Conservation (phyloP, 805 yeast genomes). For the Candida taoyuanica region DNA sequence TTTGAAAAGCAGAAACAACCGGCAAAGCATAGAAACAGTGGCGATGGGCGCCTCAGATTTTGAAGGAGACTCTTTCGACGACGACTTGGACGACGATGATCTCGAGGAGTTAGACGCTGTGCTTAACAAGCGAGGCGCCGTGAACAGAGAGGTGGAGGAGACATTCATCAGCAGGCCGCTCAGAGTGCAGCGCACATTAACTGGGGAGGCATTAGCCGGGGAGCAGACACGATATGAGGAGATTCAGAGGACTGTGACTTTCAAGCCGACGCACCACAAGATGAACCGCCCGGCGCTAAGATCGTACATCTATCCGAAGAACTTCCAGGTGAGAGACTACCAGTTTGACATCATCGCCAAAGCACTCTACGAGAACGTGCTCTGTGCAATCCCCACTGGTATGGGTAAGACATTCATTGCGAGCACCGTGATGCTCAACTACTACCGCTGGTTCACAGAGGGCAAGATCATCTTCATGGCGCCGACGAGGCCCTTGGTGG, state of each 20-base stretch:
- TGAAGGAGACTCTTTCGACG: constrained; percentile 23
- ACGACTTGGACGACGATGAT: constrained; percentile 29
- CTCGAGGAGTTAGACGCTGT: constrained; percentile 18
- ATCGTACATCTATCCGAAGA: constrained; percentile 77
- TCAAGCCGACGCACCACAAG: constrained; percentile 47
- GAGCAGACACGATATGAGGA: constrained; percentile 32
- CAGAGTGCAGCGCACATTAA: constrained; percentile 34
- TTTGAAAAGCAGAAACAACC: too few relatives aligned
- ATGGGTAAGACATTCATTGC: constrained; percentile 97
- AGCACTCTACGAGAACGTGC: constrained; percentile 65
- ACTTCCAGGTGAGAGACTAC: constrained; percentile 79
- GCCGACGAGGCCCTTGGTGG: constrained; percentile 93
- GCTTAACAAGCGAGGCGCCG: constrained; percentile 26
- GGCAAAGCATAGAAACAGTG: too few relatives aligned
- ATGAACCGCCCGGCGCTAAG: constrained; percentile 36
- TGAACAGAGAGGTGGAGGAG: constrained; percentile 30
- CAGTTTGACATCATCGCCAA: constrained; percentile 75
- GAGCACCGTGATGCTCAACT: constrained; percentile 88
- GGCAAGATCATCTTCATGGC: constrained; percentile 92
- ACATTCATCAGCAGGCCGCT: constrained; percentile 26
- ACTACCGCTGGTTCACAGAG: constrained; percentile 73
- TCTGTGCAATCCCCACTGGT: constrained; percentile 96
- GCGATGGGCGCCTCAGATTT: constrained; percentile 8
- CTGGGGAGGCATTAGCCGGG: constrained; percentile 26
- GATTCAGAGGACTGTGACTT: constrained; percentile 30